Evolutionary conservation across 805 yeast species (phyloP).

Genomic region (Millerozyma acaciae): DNA sequence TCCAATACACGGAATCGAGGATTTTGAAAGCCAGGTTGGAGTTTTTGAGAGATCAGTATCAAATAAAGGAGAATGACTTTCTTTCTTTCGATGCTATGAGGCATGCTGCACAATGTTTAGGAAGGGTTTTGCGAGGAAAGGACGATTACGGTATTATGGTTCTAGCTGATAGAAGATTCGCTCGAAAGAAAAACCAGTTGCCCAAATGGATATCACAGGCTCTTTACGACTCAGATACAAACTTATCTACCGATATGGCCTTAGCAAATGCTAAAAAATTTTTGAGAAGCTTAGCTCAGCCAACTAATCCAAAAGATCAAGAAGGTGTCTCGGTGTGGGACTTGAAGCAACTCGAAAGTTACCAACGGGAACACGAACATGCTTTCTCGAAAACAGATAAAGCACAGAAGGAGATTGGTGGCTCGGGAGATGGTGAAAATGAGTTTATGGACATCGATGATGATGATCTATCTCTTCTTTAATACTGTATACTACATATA

Average conservation of each 20-base stretch:
- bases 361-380: slow-evolving; percentile 50
- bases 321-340: slow-evolving; percentile 96
- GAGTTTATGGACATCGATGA: slow-evolving; percentile 46
- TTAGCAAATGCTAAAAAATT: slow-evolving; percentile 91
- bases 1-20: slow-evolving; percentile 97
- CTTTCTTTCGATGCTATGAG: slow-evolving; percentile 98
- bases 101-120: slow-evolving; percentile 98
- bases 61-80: slow-evolving; percentile 90
- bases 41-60: slow-evolving; percentile 87
- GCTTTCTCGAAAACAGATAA: slow-evolving; percentile 12
- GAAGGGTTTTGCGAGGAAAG: slow-evolving; percentile 95
- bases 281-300: slow-evolving; percentile 90
- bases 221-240: slow-evolving; percentile 83
- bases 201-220: slow-evolving; percentile 99
- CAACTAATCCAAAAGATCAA: slow-evolving; percentile 81
- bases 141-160: slow-evolving; percentile 99
- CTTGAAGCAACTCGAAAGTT: slow-evolving; percentile 55
- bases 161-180: slow-evolving; percentile 88
- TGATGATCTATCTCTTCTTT: slow-evolving; percentile 38
- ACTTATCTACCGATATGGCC: slow-evolving; percentile 96
- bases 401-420: slow-evolving; percentile 12
- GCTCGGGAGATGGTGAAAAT: slow-evolving; percentile 25
- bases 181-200: slow-evolving; percentile 77
- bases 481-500: too few species aligned
- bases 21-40: slow-evolving; percentile 93